These are phyloP conservation scores for Diaporthe amygdali DNA, from an alignment of 2,329 filamentous ascomycete genomes.

Conservation along the genomic window DNA sequence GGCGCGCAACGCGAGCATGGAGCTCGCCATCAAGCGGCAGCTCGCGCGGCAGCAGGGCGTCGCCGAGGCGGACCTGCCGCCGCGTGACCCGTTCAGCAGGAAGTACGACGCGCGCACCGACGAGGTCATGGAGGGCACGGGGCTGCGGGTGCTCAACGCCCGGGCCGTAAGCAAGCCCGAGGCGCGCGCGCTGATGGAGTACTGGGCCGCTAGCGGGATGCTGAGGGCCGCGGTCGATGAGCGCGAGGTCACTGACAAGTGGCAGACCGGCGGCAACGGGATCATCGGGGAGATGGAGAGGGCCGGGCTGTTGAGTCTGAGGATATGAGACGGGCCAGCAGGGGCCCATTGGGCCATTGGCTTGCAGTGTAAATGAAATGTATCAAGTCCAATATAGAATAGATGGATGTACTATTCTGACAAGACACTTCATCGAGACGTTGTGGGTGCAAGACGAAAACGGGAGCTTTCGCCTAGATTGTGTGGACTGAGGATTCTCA, in stretches of 20 bases:
- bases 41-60: constrained; percentile 44
- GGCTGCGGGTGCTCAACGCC: constrained; percentile 59
- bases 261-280: constrained; percentile 81
- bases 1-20: constrained; percentile 67
- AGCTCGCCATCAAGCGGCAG: constrained; percentile 68
- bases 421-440: neutral
- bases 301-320: constrained; percentile 56
- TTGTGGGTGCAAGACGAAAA: no score
- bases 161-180: constrained; percentile 76
- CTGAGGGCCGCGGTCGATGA: constrained; percentile 74
- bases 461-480: no score
- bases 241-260: constrained; percentile 76
- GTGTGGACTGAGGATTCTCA: no score
- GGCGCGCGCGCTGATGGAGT: constrained; percentile 83
- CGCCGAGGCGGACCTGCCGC: constrained; percentile 36
- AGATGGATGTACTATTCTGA: neutral
- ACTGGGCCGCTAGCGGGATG: constrained; percentile 88
- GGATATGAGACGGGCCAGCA: constrained; percentile 38
- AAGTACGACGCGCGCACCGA: constrained; percentile 64
- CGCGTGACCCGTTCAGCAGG: constrained; percentile 58
- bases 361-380: constrained; percentile 17
- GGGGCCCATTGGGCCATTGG: neutral
- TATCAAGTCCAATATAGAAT: constrained; percentile 5
- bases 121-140: constrained; percentile 50
- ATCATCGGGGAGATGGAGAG: constrained; percentile 87